Evolutionary conservation across 2,329 filamentous ascomycete species (phyloP), one percentile per base, ranked within the genome.

Genomic region (Monilinia aucupariae): DNA sequence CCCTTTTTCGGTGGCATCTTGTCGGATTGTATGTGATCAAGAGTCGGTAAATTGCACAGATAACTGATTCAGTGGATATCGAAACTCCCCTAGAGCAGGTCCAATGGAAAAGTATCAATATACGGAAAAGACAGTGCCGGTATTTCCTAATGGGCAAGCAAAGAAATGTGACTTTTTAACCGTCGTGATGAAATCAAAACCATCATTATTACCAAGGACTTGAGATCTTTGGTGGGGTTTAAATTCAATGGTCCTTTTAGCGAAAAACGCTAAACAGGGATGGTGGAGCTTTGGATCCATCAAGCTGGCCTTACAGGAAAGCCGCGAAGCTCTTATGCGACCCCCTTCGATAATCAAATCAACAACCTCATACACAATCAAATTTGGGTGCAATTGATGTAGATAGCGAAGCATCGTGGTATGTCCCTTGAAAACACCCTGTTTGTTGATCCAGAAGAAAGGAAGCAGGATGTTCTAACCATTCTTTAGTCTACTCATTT

Each of bases 1-100:
- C 64, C 68, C 71, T 82, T 83, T 76, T 92, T 92, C 64, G 89
- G 89, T 75, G 89, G 80, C 89, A 92, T 92, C 72, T 72, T 85
- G 80, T 77, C 75, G 71, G 15, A 61, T 34, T 49, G 15, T 43
- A 41, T 32, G 48, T 30, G 22, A 39, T 47, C 20, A 47, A 25
- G 17, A 25, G 27, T 47, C 3, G 25, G 30, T 58, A 13, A 34
- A 47, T 47, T 56, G 12, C 47, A 48, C 34, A 6, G 41, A n/a
- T 47, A 27, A 25, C 43, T 34, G 53, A 22, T 37, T 34, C 25
- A 43, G 20, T 49, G 20, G n/a, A 58, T 41, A n/a, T 41, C 6
- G 34, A n/a, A 30, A 25, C 10, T 5, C 9, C 15, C n/a, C 12
- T 20, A 17, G 6, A 30, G 34, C 2, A 51, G 27, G 1, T 27